A percentile compares a stretch with the other conserved stretches of the same genome.
These are phyloP conservation scores for Nothomitra cinnamomea DNA, from an alignment of 2,329 filamentous ascomycete genomes.

Conservation along the genomic window DNA sequence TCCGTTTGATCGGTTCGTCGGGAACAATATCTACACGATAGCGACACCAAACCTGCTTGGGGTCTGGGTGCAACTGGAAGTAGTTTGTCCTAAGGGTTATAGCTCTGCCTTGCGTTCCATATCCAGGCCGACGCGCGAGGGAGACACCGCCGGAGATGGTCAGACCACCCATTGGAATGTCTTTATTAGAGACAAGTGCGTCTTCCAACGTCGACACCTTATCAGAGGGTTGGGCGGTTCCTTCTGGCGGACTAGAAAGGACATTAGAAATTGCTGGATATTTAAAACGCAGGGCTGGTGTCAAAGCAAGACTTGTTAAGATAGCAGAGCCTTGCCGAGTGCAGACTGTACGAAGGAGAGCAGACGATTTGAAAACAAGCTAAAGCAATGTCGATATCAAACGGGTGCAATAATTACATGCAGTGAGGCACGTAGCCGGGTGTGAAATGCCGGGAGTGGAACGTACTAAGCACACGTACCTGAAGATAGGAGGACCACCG, in stretches of 20 bases:
- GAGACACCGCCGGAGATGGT: constrained; percentile 5
- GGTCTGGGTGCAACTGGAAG: constrained; percentile 8
- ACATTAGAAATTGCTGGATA: not conserved
- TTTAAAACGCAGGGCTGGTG: not conserved
- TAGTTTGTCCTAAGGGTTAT: constrained; percentile 11
- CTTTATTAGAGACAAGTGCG: not conserved
- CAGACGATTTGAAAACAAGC: no score
- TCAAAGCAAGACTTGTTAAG: not conserved
- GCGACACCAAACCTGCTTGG: constrained; percentile 5
- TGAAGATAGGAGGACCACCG: not conserved
- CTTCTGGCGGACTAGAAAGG: not conserved
- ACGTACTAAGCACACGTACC: not conserved
- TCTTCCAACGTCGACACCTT: not conserved
- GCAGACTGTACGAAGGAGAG: not conserved
- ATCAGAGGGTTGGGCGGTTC: not conserved
- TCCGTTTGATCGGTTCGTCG: not conserved
- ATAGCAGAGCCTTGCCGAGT: no score
- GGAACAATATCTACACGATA: constrained; percentile 5
- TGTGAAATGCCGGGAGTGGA: no score
- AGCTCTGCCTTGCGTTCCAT: constrained; percentile 7
- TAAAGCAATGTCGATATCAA: not conserved
- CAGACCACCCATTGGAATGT: constrained; percentile 6
- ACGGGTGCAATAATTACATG: not conserved
- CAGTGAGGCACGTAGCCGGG: no score
- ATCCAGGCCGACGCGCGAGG: constrained; percentile 9